A percentile compares a stretch with the other conserved stretches of the same genome.
Conservation (phyloP, 305 asterid genomes). For the Withania somnifera region DNA sequence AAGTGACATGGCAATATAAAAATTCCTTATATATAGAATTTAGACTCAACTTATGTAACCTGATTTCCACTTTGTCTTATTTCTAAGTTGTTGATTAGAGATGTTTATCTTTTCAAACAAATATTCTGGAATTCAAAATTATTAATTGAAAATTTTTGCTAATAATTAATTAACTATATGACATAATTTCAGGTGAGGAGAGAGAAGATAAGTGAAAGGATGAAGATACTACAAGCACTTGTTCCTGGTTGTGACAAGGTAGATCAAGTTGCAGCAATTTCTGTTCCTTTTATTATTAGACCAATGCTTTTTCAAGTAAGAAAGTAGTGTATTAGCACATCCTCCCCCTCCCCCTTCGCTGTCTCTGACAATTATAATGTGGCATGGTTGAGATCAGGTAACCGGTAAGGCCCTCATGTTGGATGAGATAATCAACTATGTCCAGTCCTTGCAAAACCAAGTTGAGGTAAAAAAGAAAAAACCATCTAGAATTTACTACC, state of each 20-base stretch:
- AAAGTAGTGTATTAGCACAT: too few species aligned
- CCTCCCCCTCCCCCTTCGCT: too few species aligned
- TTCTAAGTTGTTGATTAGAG: neutral
- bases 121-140: neutral
- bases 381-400: conserved; percentile 39
- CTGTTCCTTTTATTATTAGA: neutral
- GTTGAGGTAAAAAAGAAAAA: conserved; percentile 44
- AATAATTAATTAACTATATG: neutral
- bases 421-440: conserved; percentile 79
- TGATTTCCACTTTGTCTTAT: neutral
- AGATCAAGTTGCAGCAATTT: conserved; percentile 6
- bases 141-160: neutral
- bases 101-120: neutral
- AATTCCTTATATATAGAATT: neutral
- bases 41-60: neutral
- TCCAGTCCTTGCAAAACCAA: conserved; percentile 71
- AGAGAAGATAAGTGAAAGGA: conserved; percentile 71
- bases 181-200: conserved; percentile 48
- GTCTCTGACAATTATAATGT: conserved; percentile 31
- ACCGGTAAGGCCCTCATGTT: conserved; percentile 91
- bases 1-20: neutral
- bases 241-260: conserved; percentile 95
- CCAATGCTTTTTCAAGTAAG: too few species aligned
- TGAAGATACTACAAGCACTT: conserved; percentile 62
- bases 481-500: neutral